Conservation (phyloP, 768 basidiomycete genomes). For the Sutorius australiensis region DNA sequence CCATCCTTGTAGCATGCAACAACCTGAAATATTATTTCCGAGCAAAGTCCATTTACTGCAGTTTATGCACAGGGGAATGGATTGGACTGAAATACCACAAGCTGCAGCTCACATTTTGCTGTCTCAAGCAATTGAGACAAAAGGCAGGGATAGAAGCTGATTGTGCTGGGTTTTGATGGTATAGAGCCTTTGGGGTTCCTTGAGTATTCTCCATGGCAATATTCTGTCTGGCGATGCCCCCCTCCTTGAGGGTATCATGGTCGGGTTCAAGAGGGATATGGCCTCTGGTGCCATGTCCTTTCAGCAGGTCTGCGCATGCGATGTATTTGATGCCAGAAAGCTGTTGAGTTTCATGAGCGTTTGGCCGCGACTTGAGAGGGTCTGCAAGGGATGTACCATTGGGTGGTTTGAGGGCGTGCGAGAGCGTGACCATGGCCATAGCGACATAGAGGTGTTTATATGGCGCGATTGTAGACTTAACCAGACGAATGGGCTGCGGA, state of each 20-base stretch:
- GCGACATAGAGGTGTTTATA: neutral
- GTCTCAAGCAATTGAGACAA: too few species aligned
- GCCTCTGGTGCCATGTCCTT: constrained; percentile 84
- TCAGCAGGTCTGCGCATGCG: constrained; percentile 65
- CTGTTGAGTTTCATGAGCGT: constrained; percentile 72
- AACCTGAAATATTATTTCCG: too few species aligned
- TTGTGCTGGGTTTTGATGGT: too few species aligned
- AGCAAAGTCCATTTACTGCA: too few species aligned
- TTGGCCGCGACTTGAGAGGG: constrained; percentile 68
- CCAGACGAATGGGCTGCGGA: constrained; percentile 95
- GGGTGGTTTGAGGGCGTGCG: constrained; percentile 48
- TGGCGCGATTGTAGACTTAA: constrained; percentile 34
- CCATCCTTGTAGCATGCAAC: too few species aligned
- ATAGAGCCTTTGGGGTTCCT: too few species aligned
- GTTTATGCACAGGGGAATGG: too few species aligned
- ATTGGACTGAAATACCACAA: too few species aligned
- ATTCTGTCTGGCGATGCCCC: too few species aligned
- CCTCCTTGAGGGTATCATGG: constrained; percentile 81
- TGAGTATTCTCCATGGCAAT: too few species aligned
- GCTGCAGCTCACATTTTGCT: too few species aligned
- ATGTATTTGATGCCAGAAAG: constrained; percentile 73
- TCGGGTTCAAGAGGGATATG: constrained; percentile 91
- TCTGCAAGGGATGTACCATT: constrained; percentile 56
- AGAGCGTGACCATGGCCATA: neutral
- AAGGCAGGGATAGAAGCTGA: too few species aligned